Percentiles rank a stretch among this genome's conserved stretches.
phyloP scores from a whole-genome alignment of 2,329 filamentous ascomycete species.

The Emmonsiellopsis sp. region DNA sequence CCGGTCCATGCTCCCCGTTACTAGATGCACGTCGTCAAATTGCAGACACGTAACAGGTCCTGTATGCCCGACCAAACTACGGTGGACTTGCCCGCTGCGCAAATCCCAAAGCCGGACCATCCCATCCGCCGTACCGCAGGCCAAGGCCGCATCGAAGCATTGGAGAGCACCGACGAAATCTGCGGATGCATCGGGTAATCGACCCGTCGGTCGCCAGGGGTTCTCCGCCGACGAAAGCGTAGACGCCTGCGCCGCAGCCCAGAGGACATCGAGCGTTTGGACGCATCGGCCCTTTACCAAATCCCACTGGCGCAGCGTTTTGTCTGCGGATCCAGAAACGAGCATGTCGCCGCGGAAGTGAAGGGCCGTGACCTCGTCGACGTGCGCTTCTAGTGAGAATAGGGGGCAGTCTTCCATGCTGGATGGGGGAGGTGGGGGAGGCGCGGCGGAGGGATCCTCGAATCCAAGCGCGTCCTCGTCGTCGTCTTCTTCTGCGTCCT shows the following conservation, averaged over 20 bases:
- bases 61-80: constrained; percentile 90
- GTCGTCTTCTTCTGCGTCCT: constrained; percentile 41
- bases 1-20: constrained; percentile 85
- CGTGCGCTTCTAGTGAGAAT: constrained; percentile 80
- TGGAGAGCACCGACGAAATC: constrained; percentile 94
- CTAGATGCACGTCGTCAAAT: constrained; percentile 90
- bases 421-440: constrained; percentile 57
- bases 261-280: constrained; percentile 94
- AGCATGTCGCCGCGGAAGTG: constrained; percentile 84
- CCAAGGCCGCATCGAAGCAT: constrained; percentile 90
- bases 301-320: constrained; percentile 96
- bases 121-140: constrained; percentile 92
- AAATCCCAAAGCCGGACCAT: constrained; percentile 98
- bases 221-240: constrained; percentile 50
- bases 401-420: constrained; percentile 84
- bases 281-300: constrained; percentile 94
- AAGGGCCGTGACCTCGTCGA: constrained; percentile 88
- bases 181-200: constrained; percentile 57
- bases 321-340: constrained; percentile 92
- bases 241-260: constrained; percentile 87
- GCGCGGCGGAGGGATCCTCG: constrained; percentile 58
- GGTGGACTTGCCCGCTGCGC: constrained; percentile 90
- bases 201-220: constrained; percentile 63
- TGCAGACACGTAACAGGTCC: constrained; percentile 89
- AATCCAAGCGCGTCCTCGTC: constrained; percentile 58